These are phyloP conservation scores for Leccinum ponderosum DNA, from an alignment of 1,284 basidiomycete genomes.

Conservation along the genomic window DNA sequence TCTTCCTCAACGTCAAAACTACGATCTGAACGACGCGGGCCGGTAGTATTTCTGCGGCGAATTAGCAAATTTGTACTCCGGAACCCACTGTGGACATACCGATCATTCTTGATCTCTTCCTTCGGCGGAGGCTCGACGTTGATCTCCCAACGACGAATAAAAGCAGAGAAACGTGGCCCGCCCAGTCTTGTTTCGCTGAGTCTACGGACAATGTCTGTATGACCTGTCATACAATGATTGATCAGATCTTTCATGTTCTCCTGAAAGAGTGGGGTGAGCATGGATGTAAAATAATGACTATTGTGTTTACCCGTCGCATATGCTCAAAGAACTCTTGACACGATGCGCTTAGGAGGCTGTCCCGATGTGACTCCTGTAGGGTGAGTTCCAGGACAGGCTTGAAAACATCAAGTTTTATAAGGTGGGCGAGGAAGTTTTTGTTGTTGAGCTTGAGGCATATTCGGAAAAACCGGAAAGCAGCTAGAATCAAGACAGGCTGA, in stretches of 20 bases:
- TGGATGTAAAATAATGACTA: conserved; percentile 5
- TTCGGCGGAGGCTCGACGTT: conserved; percentile 82
- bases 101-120: conserved; percentile 44
- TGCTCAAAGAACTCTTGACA: conserved; percentile 95
- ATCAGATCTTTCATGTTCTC: conserved; percentile 89
- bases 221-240: conserved; percentile 79
- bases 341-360: conserved; percentile 92
- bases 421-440: conserved; percentile 80
- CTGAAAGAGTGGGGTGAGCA: conserved; percentile 40
- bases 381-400: conserved; percentile 84
- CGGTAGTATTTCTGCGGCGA: conserved; percentile 40
- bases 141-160: conserved; percentile 87
- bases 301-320: conserved; percentile 71
- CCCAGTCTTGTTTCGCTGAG: conserved; percentile 65
- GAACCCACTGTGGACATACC: conserved; percentile 17
- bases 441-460: conserved; percentile 85
- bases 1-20: conserved; percentile 75
- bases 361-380: conserved; percentile 77
- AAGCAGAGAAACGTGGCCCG: conserved; percentile 68
- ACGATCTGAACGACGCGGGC: conserved; percentile 47
- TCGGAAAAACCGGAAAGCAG: conserved; percentile 90
- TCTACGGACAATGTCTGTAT: conserved; percentile 65
- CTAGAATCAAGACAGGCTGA: conserved; percentile 41
- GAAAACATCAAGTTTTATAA: conserved; percentile 85
- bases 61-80: conserved; percentile 6